Percentiles rank a stretch among this genome's conserved stretches.
Conservation (phyloP, 225 moss, liverwort and hornwort species). For the Anthoceros angustus region DNA sequence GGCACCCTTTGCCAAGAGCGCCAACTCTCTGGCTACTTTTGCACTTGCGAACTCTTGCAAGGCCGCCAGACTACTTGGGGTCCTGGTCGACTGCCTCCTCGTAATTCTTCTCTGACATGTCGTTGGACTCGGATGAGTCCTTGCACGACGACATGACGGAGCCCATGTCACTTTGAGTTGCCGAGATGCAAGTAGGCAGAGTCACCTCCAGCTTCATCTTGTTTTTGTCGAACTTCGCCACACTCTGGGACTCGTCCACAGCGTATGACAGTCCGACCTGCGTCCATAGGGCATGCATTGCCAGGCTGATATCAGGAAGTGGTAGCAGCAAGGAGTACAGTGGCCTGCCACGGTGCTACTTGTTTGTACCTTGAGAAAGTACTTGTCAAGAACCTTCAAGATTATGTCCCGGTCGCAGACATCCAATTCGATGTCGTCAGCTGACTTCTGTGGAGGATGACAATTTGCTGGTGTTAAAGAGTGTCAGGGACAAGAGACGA, state of each 20-base stretch:
- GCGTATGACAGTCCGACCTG: neutral
- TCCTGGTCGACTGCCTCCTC: neutral
- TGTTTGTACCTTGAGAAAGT: slow-evolving; percentile 9
- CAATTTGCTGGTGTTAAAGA: neutral
- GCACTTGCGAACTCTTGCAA: no score
- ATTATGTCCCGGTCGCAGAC: neutral
- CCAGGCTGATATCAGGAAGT: neutral
- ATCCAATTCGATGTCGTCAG: slow-evolving; percentile 9
- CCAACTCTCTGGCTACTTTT: no score
- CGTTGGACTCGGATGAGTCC: neutral
- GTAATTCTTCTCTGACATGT: neutral
- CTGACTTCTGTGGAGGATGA: slow-evolving; percentile 6
- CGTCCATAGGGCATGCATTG: neutral
- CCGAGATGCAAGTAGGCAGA: neutral
- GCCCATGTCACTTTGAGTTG: neutral
- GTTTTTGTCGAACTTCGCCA: neutral
- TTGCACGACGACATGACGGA: neutral
- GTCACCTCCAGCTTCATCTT: slow-evolving; percentile 5
- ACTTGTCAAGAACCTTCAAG: slow-evolving; percentile 11
- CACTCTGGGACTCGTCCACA: slow-evolving; percentile 4
- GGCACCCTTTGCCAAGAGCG: neutral
- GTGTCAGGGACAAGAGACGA: no score
- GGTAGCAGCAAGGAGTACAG: neutral
- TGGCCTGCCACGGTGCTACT: no score
- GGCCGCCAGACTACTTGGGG: no score